Evolutionary conservation across 164 flowering plant genomes (phyloP).

Genomic region (Berberis vulgaris): DNA sequence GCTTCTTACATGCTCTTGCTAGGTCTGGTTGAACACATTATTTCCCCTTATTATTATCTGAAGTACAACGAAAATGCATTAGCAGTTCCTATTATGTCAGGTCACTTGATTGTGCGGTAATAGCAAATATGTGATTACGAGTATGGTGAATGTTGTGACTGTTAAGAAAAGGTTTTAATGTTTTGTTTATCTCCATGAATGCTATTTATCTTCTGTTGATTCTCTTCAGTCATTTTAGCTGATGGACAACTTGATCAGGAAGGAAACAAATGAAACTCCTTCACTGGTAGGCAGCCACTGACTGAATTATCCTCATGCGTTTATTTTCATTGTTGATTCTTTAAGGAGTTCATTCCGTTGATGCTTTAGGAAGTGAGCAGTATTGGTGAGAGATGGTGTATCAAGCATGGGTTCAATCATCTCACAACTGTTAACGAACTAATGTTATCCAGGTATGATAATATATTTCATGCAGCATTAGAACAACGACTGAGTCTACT

Average conservation of each 20-base stretch:
- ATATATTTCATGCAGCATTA: neutral
- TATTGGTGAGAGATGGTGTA: constrained; percentile 81
- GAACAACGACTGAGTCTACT: no score
- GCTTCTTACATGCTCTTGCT: no score
- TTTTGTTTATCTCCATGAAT: no score
- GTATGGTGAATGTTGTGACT: no score
- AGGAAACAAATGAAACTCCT: constrained; percentile 33
- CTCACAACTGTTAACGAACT: constrained; percentile 46
- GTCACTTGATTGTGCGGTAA: no score
- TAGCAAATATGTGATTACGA: no score
- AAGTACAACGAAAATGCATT: no score
- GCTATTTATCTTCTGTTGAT: neutral
- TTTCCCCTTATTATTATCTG: no score
- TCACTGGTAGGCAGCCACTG: constrained; percentile 38
- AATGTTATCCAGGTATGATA: constrained; percentile 62
- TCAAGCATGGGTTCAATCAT: constrained; percentile 39
- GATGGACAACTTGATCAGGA: constrained; percentile 59
- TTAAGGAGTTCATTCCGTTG: neutral
- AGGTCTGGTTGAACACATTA: no score
- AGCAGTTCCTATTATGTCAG: no score
- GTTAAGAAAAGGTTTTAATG: no score
- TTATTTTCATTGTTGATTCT: constrained; percentile 6
- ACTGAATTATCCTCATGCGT: constrained; percentile 1
- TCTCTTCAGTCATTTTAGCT: constrained; percentile 61
- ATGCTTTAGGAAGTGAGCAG: constrained; percentile 58